Conservation (phyloP, 179 eudicot genomes). For the Silene coronaria region DNA sequence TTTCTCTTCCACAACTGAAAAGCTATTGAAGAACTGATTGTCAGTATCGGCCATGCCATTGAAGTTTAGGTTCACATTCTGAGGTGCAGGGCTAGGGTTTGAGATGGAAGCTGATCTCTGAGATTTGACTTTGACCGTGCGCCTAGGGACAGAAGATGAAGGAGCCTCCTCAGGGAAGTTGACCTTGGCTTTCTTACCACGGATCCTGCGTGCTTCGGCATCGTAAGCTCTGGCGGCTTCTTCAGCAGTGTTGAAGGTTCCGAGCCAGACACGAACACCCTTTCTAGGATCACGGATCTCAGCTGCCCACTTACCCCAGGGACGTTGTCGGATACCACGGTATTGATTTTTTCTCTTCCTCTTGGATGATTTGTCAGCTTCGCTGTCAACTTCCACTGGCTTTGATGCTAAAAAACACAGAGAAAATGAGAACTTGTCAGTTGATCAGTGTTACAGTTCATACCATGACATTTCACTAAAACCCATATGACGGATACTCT, state of each 20-base stretch:
- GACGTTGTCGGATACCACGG: constrained; percentile 94
- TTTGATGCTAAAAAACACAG: constrained; percentile 27
- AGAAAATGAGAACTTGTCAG: constrained; percentile 3
- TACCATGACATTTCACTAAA: too few species aligned
- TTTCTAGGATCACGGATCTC: constrained; percentile 97
- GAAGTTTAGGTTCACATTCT: constrained; percentile 29
- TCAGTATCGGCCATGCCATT: constrained; percentile 26
- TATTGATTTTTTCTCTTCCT: constrained; percentile 87
- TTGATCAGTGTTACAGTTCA: too few species aligned
- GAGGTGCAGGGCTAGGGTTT: constrained; percentile 26
- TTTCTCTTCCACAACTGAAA: constrained; percentile 51
- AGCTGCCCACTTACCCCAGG: constrained; percentile 99
- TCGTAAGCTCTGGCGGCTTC: constrained; percentile 99
- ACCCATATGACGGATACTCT: too few species aligned
- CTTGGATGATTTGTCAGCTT: constrained; percentile 57
- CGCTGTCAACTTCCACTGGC: constrained; percentile 38
- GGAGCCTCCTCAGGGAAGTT: constrained; percentile 69
- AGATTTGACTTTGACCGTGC: constrained; percentile 33
- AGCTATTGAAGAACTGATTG: constrained; percentile 24
- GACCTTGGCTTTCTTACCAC: constrained; percentile 93
- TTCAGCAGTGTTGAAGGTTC: constrained; percentile 94
- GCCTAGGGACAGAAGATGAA: constrained; percentile 26
- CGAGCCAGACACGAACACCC: constrained; percentile 97
- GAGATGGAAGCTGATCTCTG: constrained; percentile 29
- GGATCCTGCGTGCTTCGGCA: constrained; percentile 86